Percentiles rank a stretch among this genome's conserved stretches.
These are phyloP conservation scores for Centella asiatica DNA, from an alignment of 129 eudicot species.

Conservation along the genomic window DNA sequence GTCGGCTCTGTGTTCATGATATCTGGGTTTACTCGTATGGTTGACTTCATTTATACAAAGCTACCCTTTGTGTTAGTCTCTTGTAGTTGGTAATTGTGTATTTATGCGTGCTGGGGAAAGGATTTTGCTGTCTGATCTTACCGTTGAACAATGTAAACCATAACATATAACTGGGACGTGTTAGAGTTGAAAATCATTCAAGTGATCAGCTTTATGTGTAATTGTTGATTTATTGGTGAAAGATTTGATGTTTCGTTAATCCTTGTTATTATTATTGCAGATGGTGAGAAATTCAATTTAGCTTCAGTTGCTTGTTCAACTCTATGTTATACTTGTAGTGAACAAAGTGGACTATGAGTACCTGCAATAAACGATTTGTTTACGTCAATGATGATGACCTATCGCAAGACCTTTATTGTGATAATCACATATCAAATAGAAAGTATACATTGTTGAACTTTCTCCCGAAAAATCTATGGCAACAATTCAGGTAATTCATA, in stretches of 20 bases:
- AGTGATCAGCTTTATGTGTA: neutral
- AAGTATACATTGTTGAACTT: conserved; percentile 80
- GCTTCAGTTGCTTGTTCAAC: conserved; percentile 12
- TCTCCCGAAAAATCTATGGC: conserved; percentile 91
- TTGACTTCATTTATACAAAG: no score
- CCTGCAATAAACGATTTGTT: conserved; percentile 73
- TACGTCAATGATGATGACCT: conserved; percentile 67
- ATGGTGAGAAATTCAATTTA: conserved; percentile 5
- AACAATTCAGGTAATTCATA: conserved; percentile 75
- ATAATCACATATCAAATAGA: conserved; percentile 83
- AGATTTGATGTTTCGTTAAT: neutral
- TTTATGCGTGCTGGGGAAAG: neutral
- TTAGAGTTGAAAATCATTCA: neutral
- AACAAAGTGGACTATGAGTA: conserved; percentile 10
- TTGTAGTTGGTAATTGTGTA: no score
- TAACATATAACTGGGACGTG: neutral
- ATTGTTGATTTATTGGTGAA: neutral
- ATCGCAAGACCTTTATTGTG: conserved; percentile 58
- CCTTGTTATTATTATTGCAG: conserved; percentile 14
- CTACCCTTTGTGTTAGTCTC: no score
- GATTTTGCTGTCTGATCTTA: no score
- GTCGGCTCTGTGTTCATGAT: neutral
- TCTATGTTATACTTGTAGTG: conserved; percentile 13
- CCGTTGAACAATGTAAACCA: neutral
- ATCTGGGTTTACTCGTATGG: neutral